A percentile compares a stretch with the other conserved stretches of the same genome.
Conservation (phyloP, 345 rosid species). For the Populus alba region DNA sequence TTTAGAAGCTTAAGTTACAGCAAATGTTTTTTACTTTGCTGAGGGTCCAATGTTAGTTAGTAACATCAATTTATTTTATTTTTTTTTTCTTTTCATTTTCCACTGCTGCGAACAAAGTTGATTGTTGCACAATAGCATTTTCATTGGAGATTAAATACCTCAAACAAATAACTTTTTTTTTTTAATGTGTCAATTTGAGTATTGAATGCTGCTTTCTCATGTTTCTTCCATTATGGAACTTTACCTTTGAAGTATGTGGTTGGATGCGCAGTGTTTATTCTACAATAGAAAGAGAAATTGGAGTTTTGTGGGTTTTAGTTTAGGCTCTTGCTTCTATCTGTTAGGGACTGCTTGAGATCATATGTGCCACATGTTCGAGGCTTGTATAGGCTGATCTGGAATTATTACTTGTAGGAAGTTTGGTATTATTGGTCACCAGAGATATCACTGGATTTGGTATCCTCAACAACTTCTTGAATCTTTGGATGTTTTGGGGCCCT, state of each 20-base stretch:
- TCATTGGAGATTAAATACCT: too few species aligned
- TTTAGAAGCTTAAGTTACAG: constrained; percentile 5
- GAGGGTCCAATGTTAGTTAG: neutral
- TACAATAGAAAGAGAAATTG: neutral
- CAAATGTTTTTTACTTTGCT: constrained; percentile 15
- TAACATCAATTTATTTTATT: neutral
- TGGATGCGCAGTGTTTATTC: neutral
- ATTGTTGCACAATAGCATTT: neutral
- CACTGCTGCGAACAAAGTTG: neutral
- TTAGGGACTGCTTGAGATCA: neutral
- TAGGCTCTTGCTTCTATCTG: neutral
- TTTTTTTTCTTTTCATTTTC: neutral
- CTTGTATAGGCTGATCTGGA: neutral
- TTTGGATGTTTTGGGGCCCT: neutral
- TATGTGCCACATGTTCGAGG: neutral
- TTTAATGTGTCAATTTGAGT: neutral
- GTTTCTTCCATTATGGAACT: neutral
- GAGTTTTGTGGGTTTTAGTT: neutral
- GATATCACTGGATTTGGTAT: neutral
- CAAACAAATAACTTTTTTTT: too few species aligned
- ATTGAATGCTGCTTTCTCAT: neutral
- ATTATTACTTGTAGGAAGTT: neutral
- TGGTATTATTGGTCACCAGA: neutral
- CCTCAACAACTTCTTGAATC: neutral
- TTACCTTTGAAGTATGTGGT: neutral